Evolutionary conservation across 768 basidiomycete species (phyloP).

Genomic region (Hygrophoropsis aurantiaca): DNA sequence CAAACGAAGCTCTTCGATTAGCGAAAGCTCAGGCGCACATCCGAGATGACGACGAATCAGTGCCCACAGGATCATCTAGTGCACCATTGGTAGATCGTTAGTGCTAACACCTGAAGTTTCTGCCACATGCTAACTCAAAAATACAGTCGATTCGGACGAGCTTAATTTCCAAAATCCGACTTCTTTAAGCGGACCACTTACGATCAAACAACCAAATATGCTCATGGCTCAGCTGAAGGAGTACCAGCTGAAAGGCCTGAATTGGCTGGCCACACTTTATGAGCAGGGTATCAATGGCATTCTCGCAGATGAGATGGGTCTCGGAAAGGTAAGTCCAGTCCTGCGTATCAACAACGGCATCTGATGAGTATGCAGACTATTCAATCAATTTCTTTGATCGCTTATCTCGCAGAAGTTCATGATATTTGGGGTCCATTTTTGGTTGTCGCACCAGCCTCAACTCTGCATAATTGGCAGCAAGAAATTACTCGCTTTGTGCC

Average conservation of each 20-base stretch:
- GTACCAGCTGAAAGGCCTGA: slow-evolving; percentile 96
- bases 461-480: slow-evolving; percentile 99
- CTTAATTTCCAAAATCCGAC: slow-evolving; percentile 99
- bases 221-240: slow-evolving; percentile 96
- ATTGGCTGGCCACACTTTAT: slow-evolving; percentile 96
- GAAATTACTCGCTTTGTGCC: slow-evolving; percentile 97
- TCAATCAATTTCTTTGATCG: slow-evolving; percentile 94
- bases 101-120: slow-evolving; percentile 23
- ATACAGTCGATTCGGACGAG: slow-evolving; percentile 88
- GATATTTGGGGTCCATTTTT: slow-evolving; percentile 99
- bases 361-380: slow-evolving; percentile 62
- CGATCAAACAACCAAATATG: slow-evolving; percentile 92
- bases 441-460: slow-evolving; percentile 95
- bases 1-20: slow-evolving; percentile 71
- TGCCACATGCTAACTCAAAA: slow-evolving; percentile 3
- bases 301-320: slow-evolving; percentile 98
- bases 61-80: slow-evolving; percentile 24
- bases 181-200: slow-evolving; percentile 78
- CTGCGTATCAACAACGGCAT: neutral
- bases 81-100: slow-evolving; percentile 71
- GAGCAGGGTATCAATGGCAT: slow-evolving; percentile 99
- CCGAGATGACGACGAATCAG: slow-evolving; percentile 45
- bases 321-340: slow-evolving; percentile 63
- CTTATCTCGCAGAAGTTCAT: slow-evolving; percentile 94
- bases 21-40: slow-evolving; percentile 54